phyloP scores from a whole-genome alignment of 371 early-diverging fungal genomes.

The Mucor circinelloides region DNA sequence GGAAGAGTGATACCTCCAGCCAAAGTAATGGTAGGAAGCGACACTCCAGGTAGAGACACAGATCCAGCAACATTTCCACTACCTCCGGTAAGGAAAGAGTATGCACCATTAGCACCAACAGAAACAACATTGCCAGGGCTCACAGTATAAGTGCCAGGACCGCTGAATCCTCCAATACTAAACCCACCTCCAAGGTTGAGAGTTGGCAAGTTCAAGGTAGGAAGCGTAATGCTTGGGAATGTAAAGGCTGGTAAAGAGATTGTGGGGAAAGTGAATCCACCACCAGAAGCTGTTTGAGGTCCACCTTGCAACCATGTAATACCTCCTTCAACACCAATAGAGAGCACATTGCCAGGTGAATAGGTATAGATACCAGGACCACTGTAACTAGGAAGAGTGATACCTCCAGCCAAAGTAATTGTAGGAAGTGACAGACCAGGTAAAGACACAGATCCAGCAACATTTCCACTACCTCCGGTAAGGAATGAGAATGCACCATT shows the following conservation, averaged over 20 bases:
- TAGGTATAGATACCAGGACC: no score
- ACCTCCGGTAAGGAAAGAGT: neutral
- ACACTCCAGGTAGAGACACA: neutral
- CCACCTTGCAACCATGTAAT: neutral
- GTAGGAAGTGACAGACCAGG: neutral
- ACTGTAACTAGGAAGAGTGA: no score
- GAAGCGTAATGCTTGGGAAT: neutral
- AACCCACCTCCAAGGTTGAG: neutral
- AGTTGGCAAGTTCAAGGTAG: neutral
- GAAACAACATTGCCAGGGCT: neutral
- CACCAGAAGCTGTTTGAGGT: neutral
- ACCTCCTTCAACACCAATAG: neutral
- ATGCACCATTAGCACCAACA: neutral
- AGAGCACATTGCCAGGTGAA: conserved; percentile 1
- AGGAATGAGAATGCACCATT: neutral
- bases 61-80: neutral
- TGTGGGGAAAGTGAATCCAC: neutral
- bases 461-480: neutral
- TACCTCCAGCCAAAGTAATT: no score
- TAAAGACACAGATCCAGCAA: neutral
- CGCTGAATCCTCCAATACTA: neutral
- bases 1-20: no score
- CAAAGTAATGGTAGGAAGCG: neutral
- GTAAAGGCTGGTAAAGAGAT: neutral
- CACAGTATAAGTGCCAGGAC: conserved; percentile 10